Conservation (phyloP, 164 flowering plant genomes). For the Nelumbo lutea region DNA sequence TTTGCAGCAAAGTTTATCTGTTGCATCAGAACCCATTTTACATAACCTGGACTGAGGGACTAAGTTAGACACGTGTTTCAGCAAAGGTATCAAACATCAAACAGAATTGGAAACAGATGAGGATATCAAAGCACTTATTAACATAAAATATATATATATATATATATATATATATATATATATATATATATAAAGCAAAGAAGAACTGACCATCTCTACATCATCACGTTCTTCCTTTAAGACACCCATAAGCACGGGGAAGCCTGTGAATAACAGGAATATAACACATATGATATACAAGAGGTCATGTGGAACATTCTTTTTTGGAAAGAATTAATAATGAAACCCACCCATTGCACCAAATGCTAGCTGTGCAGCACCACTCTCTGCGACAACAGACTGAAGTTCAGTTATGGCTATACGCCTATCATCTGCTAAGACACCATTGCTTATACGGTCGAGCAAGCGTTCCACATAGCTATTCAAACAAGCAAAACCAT, state of each 20-base stretch:
- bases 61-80: neutral
- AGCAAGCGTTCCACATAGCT: conserved; percentile 92
- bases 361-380: conserved; percentile 84
- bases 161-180: conserved; percentile 6
- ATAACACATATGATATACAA: neutral
- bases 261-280: conserved; percentile 47
- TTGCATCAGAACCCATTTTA: neutral
- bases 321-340: neutral
- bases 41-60: neutral
- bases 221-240: conserved; percentile 91
- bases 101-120: neutral
- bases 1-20: neutral
- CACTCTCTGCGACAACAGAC: conserved; percentile 84
- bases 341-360: conserved; percentile 81
- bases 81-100: neutral
- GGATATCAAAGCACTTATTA: neutral
- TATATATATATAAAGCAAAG: neutral
- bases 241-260: conserved; percentile 81
- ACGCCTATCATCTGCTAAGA: conserved; percentile 85
- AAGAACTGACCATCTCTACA: conserved; percentile 77
- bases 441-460: conserved; percentile 93
- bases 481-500: conserved; percentile 5
- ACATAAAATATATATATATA: conserved; percentile 6
- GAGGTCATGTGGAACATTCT: neutral
- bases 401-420: conserved; percentile 85